A percentile compares a stretch with the other conserved stretches of the same genome.
Evolutionary conservation across 768 basidiomycete species (phyloP).

Genomic region (Mrakia frigida): DNA sequence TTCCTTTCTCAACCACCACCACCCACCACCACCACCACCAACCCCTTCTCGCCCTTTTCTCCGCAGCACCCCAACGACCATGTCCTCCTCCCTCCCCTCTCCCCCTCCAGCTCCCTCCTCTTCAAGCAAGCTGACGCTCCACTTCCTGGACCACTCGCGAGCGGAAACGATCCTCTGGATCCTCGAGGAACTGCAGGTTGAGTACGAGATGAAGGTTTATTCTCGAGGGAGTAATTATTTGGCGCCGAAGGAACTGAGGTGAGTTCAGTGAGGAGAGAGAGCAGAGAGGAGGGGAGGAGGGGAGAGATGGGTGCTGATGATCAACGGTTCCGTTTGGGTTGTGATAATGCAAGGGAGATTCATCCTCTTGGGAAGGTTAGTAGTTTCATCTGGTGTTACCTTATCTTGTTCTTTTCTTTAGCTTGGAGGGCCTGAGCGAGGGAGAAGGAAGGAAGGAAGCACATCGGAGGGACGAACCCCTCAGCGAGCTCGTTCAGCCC

Average conservation of each 20-base stretch:
- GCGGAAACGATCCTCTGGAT: conserved; percentile 31
- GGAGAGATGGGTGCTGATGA: neutral
- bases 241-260: conserved; percentile 28
- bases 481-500: neutral
- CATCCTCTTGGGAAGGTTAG: conserved; percentile 29
- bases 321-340: neutral
- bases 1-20: neutral
- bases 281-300: neutral
- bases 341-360: neutral
- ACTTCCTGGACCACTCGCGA: conserved; percentile 30
- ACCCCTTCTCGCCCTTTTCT: neutral
- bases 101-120: too few relatives aligned
- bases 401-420: neutral
- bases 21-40: neutral
- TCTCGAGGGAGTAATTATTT: neutral
- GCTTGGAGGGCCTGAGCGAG: neutral
- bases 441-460: neutral
- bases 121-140: conserved; percentile 13
- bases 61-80: too few relatives aligned
- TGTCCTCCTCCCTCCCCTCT: neutral
- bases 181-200: conserved; percentile 26
- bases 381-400: neutral
- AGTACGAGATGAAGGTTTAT: conserved; percentile 27
- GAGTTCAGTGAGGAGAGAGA: neutral
- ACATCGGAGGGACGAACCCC: neutral